Evolutionary conservation across 768 basidiomycete genomes (phyloP), one percentile per base, ranked within the genome.

Genomic region (Astraeus odoratus): DNA sequence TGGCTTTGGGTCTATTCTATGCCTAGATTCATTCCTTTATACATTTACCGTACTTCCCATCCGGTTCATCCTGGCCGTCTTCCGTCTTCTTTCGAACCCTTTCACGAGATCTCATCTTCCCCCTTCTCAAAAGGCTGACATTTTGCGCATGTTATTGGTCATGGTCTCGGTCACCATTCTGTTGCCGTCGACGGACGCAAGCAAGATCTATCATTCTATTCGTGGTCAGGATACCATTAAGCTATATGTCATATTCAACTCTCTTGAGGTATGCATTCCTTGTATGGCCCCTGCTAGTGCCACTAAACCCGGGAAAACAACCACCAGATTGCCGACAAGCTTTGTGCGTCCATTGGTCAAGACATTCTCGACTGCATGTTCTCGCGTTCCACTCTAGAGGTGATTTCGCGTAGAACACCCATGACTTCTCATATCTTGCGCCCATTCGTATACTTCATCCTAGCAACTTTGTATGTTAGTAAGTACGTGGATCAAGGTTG

Each of bases 221-320:
- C 82, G 96, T 18, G 95, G 94, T 0, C 96, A 98, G 65, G 96
- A 99, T 55, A 96, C 92, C 2, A 95, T 99, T 69, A 99, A 98
- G 68, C 67, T 99, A 39, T 98, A 98, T 68, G 96, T 99, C 48
- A 95, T 99, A 41, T 99, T 97, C 68, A 98, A 97, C 63, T 94
- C 93, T 9, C 74, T 99, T 6, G 96, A 99, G 77, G 95, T 95
- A 64, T 46, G 81, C 61, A 42, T 22, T 18, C n/a, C 52, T 19
- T n/a, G 3, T 8, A 18, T 18, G 27, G 15, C 34, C 8, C 35
- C 15, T 15, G 15, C 15, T 34, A 8, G 26, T 44, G 16, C 20
- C 51, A 25, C 44, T 36, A 24, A 47, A 23, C 23, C 7, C 24
- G 3, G 15, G 9, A 39, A n/a, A 22, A 24, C 15, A 43, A 46